phyloP scores from a whole-genome alignment of 116 monocot genomes.

The Papilionanthe hybrid region DNA sequence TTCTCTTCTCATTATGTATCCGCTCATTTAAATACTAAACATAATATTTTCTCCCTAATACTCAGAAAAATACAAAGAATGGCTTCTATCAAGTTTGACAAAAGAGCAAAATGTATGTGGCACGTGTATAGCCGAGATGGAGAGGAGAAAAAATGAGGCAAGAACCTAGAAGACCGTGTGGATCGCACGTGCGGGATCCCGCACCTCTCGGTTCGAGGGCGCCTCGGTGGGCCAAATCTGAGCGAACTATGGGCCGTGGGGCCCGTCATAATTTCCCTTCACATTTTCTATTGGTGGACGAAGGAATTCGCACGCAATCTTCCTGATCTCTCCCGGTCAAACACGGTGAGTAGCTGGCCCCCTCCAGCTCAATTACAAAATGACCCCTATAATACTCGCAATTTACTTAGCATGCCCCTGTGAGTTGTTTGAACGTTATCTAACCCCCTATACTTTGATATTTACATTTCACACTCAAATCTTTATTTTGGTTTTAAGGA shows the following conservation, averaged over 20 bases:
- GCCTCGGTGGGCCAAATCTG: constrained; percentile 2
- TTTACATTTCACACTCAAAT: too few relatives aligned
- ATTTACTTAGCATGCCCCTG: neutral
- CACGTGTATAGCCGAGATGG: neutral
- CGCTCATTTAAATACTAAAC: too few relatives aligned
- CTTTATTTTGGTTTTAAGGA: too few relatives aligned
- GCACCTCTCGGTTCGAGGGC: constrained; percentile 4
- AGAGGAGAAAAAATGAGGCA: neutral
- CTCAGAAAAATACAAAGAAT: too few relatives aligned
- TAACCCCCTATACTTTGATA: too few relatives aligned
- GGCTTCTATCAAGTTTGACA: neutral
- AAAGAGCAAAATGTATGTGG: neutral
- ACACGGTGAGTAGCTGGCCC: neutral
- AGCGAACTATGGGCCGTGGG: constrained; percentile 8
- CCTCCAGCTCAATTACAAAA: neutral
- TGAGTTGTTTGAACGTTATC: neutral
- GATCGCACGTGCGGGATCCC: neutral
- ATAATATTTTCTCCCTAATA: too few relatives aligned
- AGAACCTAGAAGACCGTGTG: constrained; percentile 1
- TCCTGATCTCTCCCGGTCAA: neutral
- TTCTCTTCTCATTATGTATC: too few relatives aligned
- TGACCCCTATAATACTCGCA: neutral
- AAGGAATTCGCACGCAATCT: neutral
- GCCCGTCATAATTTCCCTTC: neutral
- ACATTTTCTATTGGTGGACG: neutral